Base-by-base conservation (phyloP, 1,284 basidiomycete genomes). In the Pseudozyma thailandica region DNA sequence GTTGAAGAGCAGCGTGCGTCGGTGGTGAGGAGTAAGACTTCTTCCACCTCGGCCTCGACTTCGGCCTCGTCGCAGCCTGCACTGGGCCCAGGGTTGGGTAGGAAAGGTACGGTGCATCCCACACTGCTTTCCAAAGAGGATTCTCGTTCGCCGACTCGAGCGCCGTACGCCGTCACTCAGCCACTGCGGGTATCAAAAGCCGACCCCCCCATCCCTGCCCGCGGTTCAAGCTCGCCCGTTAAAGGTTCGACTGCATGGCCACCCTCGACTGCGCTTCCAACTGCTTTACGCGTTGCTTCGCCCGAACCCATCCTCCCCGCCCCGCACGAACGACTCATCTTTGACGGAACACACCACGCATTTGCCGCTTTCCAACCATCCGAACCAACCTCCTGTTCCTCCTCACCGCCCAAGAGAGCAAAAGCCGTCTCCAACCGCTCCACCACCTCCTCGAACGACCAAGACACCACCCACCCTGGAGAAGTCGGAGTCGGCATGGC, bases 341-440 rank as follows among this genome's bases (percentile, higher is more conserved):
- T 33, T 33, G 7, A 10, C 31, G 31, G 7, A 26, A 33, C 15
- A 7, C 60, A 33, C 23, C 39, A 50, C 20, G 16, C 21, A 42
- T 20, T 15, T 21, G 16, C 18, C 27, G n/a, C 30, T 1, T 37
- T 39, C 6, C 6, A 41, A 6, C 47, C 50, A 12, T 28, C 21
- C 20, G 10, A 18, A 21, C 35, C 18, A 6, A 7, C 44, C 12
- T 10, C 28, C 20, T 5, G 20, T 10, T 9, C 10, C 41, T 13
- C 23, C 33, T 46, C 55, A 3, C 56, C 51, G 2, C 56, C 62
- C 5, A 58, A 59, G 13, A n/a, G 56, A 13, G 15, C 37, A 1
- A 65, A 65, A 27, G 56, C 62, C n/a, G 51, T 65, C 20, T 65
- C 62, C 4, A 64, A 54, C 30, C 35, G 59, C 16, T 46, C 47